Evolutionary conservation across 2,329 filamentous ascomycete species (phyloP).

Genomic region (Aspergillus tamarii): DNA sequence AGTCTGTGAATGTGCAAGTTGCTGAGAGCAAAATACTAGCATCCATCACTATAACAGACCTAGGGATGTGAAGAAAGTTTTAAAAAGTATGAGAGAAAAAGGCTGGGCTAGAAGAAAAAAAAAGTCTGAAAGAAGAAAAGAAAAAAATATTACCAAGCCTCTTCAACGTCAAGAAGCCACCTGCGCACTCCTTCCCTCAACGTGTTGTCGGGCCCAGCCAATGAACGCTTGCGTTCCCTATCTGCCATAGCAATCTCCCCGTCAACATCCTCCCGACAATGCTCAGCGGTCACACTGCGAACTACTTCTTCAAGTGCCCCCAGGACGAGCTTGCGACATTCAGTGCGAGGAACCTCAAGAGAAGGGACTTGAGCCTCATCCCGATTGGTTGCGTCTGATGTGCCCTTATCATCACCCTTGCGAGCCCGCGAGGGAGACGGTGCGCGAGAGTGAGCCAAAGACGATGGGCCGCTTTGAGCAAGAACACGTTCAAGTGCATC

Average conservation of each 20-base stretch:
- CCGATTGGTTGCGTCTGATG: constrained; percentile 24
- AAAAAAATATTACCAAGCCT: constrained; percentile 39
- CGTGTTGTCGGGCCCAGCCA: constrained; percentile 51
- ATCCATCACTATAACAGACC: not conserved
- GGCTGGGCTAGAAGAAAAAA: not conserved
- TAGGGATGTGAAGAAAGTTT: not conserved
- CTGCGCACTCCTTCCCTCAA: constrained; percentile 60
- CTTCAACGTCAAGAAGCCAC: constrained; percentile 57
- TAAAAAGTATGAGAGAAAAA: not conserved
- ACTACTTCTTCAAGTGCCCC: constrained; percentile 62
- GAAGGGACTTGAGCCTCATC: constrained; percentile 37
- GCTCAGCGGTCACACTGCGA: constrained; percentile 56
- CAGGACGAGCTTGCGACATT: constrained; percentile 59
- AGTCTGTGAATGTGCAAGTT: not conserved
- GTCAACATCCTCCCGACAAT: constrained; percentile 45
- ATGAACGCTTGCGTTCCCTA: constrained; percentile 36
- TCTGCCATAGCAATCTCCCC: constrained; percentile 34
- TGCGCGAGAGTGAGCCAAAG: constrained; percentile 44
- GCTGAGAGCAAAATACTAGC: not conserved
- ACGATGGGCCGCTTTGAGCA: constrained; percentile 47
- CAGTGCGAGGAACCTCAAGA: constrained; percentile 52
- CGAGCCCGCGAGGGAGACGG: constrained; percentile 45
- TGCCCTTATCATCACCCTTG: constrained; percentile 33
- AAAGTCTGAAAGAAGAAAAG: not conserved
- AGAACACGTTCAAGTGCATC: constrained; percentile 62